Evolutionary conservation across 352 stramenopile species (phyloP).

Genomic region (Halophytophthora polymorphica): DNA sequence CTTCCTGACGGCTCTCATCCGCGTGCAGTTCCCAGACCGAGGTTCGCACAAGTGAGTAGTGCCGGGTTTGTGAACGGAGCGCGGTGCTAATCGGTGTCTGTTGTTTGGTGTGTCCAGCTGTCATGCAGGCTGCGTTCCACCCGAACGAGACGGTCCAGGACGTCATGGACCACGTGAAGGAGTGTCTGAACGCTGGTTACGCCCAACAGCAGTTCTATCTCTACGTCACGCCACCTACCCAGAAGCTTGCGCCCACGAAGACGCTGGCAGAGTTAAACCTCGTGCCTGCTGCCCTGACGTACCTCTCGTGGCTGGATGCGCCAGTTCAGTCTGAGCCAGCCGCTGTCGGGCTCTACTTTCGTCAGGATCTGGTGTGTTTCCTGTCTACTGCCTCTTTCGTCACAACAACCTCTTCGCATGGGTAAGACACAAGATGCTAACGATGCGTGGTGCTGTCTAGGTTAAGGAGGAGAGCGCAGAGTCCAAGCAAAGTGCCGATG

Average conservation of each 20-base stretch:
- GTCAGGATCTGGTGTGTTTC: constrained; percentile 48
- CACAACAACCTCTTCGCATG: not conserved
- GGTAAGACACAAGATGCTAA: not conserved
- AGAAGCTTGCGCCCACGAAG: constrained; percentile 55
- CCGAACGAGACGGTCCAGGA: constrained; percentile 73
- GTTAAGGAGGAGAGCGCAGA: constrained; percentile 31
- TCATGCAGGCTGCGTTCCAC: constrained; percentile 82
- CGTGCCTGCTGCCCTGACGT: constrained; percentile 71
- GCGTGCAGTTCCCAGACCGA: constrained; percentile 82
- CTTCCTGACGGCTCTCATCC: constrained; percentile 72
- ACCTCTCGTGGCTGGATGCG: constrained; percentile 67
- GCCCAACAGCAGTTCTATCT: constrained; percentile 53
- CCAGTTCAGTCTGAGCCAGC: constrained; percentile 14
- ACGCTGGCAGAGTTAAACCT: constrained; percentile 68
- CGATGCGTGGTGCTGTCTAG: constrained; percentile 11
- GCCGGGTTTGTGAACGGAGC: not conserved
- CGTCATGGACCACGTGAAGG: constrained; percentile 60
- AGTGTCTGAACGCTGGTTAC: constrained; percentile 35
- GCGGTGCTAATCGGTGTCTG: not conserved
- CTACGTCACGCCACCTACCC: constrained; percentile 73
- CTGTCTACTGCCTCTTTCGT: no score
- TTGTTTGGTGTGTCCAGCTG: constrained; percentile 28
- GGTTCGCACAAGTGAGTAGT: constrained; percentile 29
- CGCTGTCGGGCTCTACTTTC: constrained; percentile 52
- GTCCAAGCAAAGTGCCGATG: constrained; percentile 32